phyloP scores from a whole-genome alignment of 1,284 basidiomycete species.

The Sporisorium iseilematis-ciliati region DNA sequence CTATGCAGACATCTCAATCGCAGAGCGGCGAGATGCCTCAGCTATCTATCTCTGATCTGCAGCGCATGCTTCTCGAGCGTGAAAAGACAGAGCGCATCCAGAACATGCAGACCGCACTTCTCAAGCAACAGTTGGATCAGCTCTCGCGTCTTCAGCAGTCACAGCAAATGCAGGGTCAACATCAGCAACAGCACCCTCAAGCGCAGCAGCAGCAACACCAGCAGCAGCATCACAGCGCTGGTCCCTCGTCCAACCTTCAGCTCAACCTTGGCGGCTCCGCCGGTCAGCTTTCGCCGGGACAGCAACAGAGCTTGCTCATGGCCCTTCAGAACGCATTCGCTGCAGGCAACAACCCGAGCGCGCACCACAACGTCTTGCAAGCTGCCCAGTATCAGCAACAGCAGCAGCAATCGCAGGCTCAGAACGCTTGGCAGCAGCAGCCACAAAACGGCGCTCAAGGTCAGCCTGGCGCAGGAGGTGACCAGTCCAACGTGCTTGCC shows the following conservation, averaged over 20 bases:
- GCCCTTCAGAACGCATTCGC: conserved; percentile 48
- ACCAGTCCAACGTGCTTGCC: conserved; percentile 39
- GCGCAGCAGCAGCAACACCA: conserved; percentile 13
- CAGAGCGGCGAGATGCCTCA: conserved; percentile 31
- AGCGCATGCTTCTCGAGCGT: conserved; percentile 56
- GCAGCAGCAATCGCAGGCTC: conserved; percentile 13
- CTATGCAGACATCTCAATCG: conserved; percentile 21
- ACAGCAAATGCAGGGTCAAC: conserved; percentile 14
- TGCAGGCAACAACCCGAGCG: conserved; percentile 44
- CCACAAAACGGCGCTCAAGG: conserved; percentile 13
- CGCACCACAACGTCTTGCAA: conserved; percentile 42
- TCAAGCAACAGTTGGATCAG: conserved; percentile 62
- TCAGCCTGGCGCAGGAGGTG: conserved; percentile 9
- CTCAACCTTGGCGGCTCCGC: conserved; percentile 25
- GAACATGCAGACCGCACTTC: conserved; percentile 59
- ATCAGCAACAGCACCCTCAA: conserved; percentile 23
- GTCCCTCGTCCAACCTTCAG: conserved; percentile 17
- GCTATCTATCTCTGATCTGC: conserved; percentile 50
- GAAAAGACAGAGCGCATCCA: conserved; percentile 59
- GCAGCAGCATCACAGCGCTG: conserved; percentile 20
- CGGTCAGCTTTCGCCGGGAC: conserved; percentile 42
- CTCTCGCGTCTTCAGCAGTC: conserved; percentile 44
- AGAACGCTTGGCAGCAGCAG: conserved; percentile 35
- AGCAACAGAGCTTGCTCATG: conserved; percentile 45
- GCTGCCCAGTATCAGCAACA: conserved; percentile 33